A percentile compares a stretch with the other conserved stretches of the same genome.
phyloP scores from a whole-genome alignment of 768 basidiomycete genomes.

The Podaxis sp. region DNA sequence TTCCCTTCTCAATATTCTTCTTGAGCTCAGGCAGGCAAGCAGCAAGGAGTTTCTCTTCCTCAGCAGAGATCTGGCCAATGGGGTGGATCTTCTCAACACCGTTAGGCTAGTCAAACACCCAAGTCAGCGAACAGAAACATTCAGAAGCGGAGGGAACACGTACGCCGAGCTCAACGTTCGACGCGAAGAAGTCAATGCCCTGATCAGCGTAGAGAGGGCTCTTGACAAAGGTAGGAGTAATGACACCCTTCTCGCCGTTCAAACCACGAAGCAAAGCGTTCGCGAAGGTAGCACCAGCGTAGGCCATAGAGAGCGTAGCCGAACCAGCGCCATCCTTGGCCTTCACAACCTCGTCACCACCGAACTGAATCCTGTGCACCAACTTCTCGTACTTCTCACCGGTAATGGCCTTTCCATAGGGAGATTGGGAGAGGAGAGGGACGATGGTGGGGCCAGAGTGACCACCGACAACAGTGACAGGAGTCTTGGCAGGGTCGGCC shows the following conservation, averaged over 20 bases:
- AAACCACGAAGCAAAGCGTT: constrained; percentile 78
- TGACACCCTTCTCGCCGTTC: constrained; percentile 85
- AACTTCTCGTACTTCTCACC: constrained; percentile 77
- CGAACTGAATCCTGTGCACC: constrained; percentile 93
- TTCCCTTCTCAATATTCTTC: constrained; percentile 98
- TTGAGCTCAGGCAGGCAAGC: constrained; percentile 90
- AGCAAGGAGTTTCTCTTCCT: constrained; percentile 84
- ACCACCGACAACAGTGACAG: constrained; percentile 89
- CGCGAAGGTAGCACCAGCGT: constrained; percentile 91
- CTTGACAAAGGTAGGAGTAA: constrained; percentile 87
- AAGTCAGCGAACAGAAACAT: constrained; percentile 14
- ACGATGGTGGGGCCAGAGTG: constrained; percentile 98
- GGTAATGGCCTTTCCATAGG: constrained; percentile 65
- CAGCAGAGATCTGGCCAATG: constrained; percentile 72
- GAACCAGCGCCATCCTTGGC: constrained; percentile 96
- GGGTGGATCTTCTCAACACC: constrained; percentile 95
- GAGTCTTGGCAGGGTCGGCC: constrained; percentile 61
- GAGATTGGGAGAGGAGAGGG: constrained; percentile 86
- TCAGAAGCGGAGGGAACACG: constrained; percentile 30
- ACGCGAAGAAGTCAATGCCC: constrained; percentile 94
- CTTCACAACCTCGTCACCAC: constrained; percentile 98
- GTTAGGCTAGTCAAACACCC: constrained; percentile 45
- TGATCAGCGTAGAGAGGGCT: constrained; percentile 81
- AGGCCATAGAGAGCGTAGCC: constrained; percentile 94
- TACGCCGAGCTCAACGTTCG: constrained; percentile 92